These are phyloP conservation scores for Roridomyces roridus DNA, from an alignment of 768 basidiomycete species.

Conservation along the genomic window DNA sequence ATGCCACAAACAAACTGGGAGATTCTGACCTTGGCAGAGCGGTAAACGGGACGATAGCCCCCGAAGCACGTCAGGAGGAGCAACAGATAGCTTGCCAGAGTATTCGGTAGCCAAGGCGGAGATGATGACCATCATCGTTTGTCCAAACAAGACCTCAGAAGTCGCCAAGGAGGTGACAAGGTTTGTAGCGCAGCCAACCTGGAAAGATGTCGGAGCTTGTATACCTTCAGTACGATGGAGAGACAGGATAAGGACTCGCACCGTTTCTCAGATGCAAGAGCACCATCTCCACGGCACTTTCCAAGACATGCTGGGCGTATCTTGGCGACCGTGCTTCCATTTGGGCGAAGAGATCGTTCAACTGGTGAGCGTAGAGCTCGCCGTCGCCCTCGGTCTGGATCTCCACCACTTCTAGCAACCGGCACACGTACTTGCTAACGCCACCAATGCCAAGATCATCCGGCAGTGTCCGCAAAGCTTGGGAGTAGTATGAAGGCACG, in stretches of 20 bases:
- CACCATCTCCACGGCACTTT: slow-evolving; percentile 61
- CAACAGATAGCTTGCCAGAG: slow-evolving; percentile 53
- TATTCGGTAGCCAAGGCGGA: slow-evolving; percentile 73
- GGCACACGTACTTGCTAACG: slow-evolving; percentile 47
- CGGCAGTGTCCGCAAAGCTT: slow-evolving; percentile 46
- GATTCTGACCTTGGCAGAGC: slow-evolving; percentile 48
- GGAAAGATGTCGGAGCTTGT: slow-evolving; percentile 48
- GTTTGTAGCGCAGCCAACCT: slow-evolving; percentile 49
- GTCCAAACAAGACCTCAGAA: slow-evolving; percentile 42
- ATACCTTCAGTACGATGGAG: slow-evolving; percentile 5
- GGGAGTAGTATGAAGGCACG: slow-evolving; percentile 59
- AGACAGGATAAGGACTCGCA: slow-evolving; percentile 32
- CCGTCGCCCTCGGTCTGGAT: slow-evolving; percentile 55
- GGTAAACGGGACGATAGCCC: slow-evolving; percentile 49
- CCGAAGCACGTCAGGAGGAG: slow-evolving; percentile 54
- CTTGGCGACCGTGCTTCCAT: slow-evolving; percentile 41
- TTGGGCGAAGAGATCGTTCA: slow-evolving; percentile 48
- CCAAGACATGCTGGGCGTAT: slow-evolving; percentile 50
- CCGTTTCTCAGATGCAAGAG: slow-evolving; percentile 58
- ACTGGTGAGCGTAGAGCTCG: slow-evolving; percentile 59
- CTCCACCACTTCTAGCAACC: slow-evolving; percentile 63
- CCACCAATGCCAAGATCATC: slow-evolving; percentile 37
- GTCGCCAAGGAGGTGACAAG: slow-evolving; percentile 53
- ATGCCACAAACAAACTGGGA: slow-evolving; percentile 11
- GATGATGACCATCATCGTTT: slow-evolving; percentile 71